A percentile compares a stretch with the other conserved stretches of the same genome.
Evolutionary conservation across 805 yeast species (phyloP).

Genomic region (Starmera quercuum): DNA sequence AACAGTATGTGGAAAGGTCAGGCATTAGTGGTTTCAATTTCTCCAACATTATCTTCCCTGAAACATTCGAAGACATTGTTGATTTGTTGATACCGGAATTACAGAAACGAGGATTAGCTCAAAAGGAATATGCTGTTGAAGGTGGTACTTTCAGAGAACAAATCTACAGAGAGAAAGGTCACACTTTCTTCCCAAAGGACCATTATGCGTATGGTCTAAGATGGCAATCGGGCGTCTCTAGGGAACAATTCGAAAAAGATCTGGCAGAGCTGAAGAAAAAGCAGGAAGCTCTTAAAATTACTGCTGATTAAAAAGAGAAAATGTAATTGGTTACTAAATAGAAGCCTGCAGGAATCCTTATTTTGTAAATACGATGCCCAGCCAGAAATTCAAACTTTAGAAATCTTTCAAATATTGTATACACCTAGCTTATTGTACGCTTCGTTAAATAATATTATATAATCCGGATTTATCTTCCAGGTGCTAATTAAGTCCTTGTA

Average conservation of each 20-base stretch:
- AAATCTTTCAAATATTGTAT: no score
- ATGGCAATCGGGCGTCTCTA: slow-evolving; percentile 15
- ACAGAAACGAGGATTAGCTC: slow-evolving; percentile 22
- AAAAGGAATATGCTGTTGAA: slow-evolving; percentile 26
- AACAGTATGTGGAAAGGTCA: slow-evolving; percentile 28
- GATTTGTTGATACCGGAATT: slow-evolving; percentile 26
- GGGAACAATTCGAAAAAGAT: slow-evolving; percentile 18
- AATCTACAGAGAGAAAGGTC: slow-evolving; percentile 12
- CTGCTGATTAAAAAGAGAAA: background rate
- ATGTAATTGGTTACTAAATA: no score
- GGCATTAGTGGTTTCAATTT: slow-evolving; percentile 34
- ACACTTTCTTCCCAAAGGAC: slow-evolving; percentile 6
- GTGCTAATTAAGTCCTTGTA: no score
- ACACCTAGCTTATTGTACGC: no score
- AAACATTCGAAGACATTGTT: slow-evolving; percentile 28
- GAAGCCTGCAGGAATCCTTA: no score
- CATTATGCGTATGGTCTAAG: slow-evolving; percentile 7
- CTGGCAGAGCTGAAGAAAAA: background rate
- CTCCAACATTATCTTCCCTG: slow-evolving; percentile 27
- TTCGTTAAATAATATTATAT: no score
- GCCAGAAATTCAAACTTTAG: no score
- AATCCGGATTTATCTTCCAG: no score
- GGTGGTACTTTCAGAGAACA: slow-evolving; percentile 24
- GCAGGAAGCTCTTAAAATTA: background rate
- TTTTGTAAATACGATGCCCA: no score